These are phyloP conservation scores for Crassisporium funariophilum DNA, from an alignment of 768 basidiomycete genomes.

Conservation along the genomic window DNA sequence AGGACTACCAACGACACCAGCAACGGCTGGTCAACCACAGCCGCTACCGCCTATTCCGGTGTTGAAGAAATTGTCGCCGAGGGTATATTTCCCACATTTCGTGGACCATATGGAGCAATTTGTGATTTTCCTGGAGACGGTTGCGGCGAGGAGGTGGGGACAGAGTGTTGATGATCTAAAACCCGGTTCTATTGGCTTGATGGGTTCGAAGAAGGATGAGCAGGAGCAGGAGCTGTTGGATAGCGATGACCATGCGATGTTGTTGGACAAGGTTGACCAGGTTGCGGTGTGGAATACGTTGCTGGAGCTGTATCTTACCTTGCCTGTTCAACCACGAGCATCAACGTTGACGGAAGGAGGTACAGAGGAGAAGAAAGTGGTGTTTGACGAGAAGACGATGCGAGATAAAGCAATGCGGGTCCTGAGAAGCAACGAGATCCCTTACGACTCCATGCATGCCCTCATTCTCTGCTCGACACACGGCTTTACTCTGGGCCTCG, in stretches of 20 bases:
- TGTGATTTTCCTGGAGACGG: slow-evolving; percentile 84
- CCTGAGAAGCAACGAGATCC: slow-evolving; percentile 59
- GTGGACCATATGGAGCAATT: slow-evolving; percentile 87
- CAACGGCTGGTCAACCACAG: slow-evolving; percentile 7
- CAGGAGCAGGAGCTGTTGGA: slow-evolving; percentile 13
- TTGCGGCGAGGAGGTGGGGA: slow-evolving; percentile 78
- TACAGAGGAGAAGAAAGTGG: slow-evolving; percentile 19
- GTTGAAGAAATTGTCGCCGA: slow-evolving; percentile 71
- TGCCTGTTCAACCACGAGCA: slow-evolving; percentile 34
- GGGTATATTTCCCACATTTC: slow-evolving; percentile 91
- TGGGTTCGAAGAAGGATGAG: slow-evolving; percentile 9
- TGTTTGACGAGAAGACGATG: slow-evolving; percentile 37
- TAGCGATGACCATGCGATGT: slow-evolving; percentile 41
- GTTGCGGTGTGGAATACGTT: slow-evolving; percentile 94
- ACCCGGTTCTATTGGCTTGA: slow-evolving; percentile 25
- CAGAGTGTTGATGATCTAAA: slow-evolving; percentile 57
- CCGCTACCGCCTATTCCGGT: slow-evolving; percentile 33
- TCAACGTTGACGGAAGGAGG: slow-evolving; percentile 1
- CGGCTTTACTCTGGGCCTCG: slow-evolving; percentile 80
- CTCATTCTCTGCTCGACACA: slow-evolving; percentile 91
- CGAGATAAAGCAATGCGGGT: slow-evolving; percentile 74
- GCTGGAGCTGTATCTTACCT: slow-evolving; percentile 85
- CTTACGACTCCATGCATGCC: slow-evolving; percentile 90
- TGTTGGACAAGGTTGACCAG: slow-evolving; percentile 65
- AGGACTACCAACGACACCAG: slow-evolving; percentile 1